Conservation (phyloP, 192 early-diverging fungal species). For the Lobulomyces angularis region DNA sequence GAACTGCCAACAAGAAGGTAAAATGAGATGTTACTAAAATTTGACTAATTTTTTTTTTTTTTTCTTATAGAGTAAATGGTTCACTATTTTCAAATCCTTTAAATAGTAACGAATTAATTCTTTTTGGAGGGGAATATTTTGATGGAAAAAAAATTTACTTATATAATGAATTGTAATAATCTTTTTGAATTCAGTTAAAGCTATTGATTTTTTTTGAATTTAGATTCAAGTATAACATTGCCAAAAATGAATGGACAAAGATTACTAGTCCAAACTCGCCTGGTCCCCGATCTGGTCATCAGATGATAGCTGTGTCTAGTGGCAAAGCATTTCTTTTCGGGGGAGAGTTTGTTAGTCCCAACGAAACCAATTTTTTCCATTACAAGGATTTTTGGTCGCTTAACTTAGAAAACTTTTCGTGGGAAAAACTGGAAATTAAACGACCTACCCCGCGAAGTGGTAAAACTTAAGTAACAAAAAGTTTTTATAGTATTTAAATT, state of each 20-base stretch:
- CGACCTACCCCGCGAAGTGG: constrained; percentile 31
- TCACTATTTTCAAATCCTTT: constrained; percentile 46
- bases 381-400: constrained; percentile 64
- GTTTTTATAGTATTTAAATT: background rate
- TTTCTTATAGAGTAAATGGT: constrained; percentile 44
- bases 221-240: constrained; percentile 37
- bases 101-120: constrained; percentile 39
- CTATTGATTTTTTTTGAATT: background rate
- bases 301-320: constrained; percentile 42
- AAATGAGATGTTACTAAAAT: constrained; percentile 45
- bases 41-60: constrained; percentile 5
- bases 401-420: constrained; percentile 49
- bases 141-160: constrained; percentile 44
- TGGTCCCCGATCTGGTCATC: constrained; percentile 57
- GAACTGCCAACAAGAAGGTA: constrained; percentile 25
- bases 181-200: background rate
- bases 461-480: constrained; percentile 26
- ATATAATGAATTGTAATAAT: constrained; percentile 56
- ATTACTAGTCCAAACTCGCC: constrained; percentile 51
- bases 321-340: constrained; percentile 56
- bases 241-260: constrained; percentile 60
- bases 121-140: constrained; percentile 59
- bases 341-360: constrained; percentile 47
- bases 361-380: constrained; percentile 56
- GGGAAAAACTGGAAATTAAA: constrained; percentile 55